phyloP scores from a whole-genome alignment of 2,329 filamentous ascomycete species.

The Calonectria pseudoreteaudii region DNA sequence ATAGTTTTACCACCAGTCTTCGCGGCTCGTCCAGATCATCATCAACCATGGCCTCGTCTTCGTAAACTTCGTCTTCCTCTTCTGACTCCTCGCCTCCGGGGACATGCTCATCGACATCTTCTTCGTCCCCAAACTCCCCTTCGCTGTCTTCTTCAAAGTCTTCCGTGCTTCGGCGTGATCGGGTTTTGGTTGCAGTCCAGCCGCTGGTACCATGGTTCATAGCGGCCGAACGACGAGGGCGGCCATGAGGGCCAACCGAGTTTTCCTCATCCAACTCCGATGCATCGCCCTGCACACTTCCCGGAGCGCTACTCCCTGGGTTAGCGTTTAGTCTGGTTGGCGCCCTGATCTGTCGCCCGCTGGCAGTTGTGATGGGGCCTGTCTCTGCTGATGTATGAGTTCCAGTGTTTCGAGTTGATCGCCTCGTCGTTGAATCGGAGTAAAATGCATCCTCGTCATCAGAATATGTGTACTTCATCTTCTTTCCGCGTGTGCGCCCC shows the following conservation, averaged over 20 bases:
- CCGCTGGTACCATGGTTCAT: conserved; percentile 63
- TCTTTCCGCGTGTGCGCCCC: conserved; percentile 94
- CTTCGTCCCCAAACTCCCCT: conserved; percentile 81
- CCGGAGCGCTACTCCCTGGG: conserved; percentile 59
- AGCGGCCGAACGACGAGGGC: conserved; percentile 64
- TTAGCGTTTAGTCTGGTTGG: conserved; percentile 75
- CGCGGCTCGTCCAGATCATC: conserved; percentile 63
- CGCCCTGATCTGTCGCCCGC: conserved; percentile 85
- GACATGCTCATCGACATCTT: conserved; percentile 75
- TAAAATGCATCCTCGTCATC: conserved; percentile 83
- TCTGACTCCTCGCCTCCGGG: conserved; percentile 69
- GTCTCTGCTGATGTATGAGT: conserved; percentile 78
- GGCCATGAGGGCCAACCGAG: conserved; percentile 58
- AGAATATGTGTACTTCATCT: conserved; percentile 95
- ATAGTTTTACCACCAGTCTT: conserved; percentile 82
- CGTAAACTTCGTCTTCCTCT: conserved; percentile 70
- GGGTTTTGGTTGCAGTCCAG: conserved; percentile 48
- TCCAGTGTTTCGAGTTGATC: conserved; percentile 80
- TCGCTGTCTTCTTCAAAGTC: conserved; percentile 77
- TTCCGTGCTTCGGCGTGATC: conserved; percentile 56
- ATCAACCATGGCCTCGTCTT: conserved; percentile 66
- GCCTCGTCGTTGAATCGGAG: conserved; percentile 73
- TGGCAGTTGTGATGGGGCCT: conserved; percentile 78
- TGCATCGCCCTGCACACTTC: conserved; percentile 59
- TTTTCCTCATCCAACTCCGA: conserved; percentile 54